These are phyloP conservation scores for Tanacetum coccineum DNA, from an alignment of 129 eudicot genomes.

Conservation along the genomic window DNA sequence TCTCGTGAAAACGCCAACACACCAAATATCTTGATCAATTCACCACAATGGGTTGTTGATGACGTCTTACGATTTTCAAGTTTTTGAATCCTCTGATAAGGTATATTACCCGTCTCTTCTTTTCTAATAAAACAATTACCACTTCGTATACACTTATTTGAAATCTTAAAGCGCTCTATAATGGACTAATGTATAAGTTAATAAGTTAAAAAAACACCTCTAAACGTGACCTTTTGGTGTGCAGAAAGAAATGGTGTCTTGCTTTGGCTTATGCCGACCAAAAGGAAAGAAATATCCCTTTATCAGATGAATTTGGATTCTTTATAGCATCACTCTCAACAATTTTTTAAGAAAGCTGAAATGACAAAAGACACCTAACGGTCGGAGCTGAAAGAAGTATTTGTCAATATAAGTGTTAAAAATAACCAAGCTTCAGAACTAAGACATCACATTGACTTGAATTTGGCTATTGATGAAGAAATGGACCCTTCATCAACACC, in stretches of 20 bases:
- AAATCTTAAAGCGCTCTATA: too few species aligned
- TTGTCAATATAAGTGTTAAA: too few species aligned
- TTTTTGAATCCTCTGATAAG: constrained; percentile 65
- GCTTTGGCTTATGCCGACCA: constrained; percentile 36
- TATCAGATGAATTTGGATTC: constrained; percentile 63
- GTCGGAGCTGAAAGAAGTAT: too few species aligned
- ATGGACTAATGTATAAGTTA: too few species aligned
- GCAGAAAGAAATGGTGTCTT: constrained; percentile 90
- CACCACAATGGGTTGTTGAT: constrained; percentile 82
- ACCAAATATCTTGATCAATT: constrained; percentile 37
- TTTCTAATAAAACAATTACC: not conserved
- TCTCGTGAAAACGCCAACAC: constrained; percentile 39
- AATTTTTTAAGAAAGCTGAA: constrained; percentile 47
- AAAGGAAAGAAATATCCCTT: constrained; percentile 28
- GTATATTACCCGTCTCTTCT: constrained; percentile 13
- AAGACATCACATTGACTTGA: too few species aligned
- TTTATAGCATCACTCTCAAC: constrained; percentile 53
- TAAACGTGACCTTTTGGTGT: constrained; percentile 4
- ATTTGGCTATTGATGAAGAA: too few species aligned
- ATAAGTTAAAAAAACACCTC: too few species aligned
- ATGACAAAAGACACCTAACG: constrained; percentile 14
- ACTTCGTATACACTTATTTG: too few species aligned
- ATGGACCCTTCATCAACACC: too few species aligned
- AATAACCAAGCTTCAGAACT: too few species aligned
- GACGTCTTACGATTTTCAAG: constrained; percentile 72